A percentile compares a stretch with the other conserved stretches of the same genome.
These are phyloP conservation scores for Macroventuria anomochaeta DNA, from an alignment of 2,329 filamentous ascomycete species.

Conservation along the genomic window DNA sequence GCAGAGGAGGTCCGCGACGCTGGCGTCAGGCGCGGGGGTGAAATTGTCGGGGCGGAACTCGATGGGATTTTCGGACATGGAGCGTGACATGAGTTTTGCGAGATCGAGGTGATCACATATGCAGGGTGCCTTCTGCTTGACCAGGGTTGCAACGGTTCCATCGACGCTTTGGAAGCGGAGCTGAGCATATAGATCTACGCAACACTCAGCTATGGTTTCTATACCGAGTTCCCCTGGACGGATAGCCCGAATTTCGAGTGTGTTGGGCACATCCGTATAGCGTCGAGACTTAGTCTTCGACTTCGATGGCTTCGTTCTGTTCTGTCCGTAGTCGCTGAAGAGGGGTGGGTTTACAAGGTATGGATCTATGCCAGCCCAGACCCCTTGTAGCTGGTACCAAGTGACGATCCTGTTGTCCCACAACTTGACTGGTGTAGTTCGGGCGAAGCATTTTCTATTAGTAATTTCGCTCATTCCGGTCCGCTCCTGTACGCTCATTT, in stretches of 20 bases:
- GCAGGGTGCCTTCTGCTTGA: not conserved
- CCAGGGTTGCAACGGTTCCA: not conserved
- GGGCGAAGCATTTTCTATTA: not conserved
- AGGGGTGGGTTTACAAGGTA: too few relatives aligned
- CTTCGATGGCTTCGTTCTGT: not conserved
- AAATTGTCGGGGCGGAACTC: not conserved
- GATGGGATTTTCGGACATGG: not conserved
- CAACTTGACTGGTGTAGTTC: not conserved
- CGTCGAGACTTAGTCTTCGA: not conserved
- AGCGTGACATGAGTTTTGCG: not conserved
- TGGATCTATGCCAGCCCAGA: not conserved
- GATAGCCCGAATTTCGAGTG: not conserved
- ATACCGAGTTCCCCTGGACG: not conserved
- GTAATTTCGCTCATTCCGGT: constrained; percentile 5
- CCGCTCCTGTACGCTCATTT: not conserved
- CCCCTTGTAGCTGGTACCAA: not conserved
- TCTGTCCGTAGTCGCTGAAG: not conserved
- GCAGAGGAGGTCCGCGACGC: not conserved
- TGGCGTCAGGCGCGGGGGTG: not conserved
- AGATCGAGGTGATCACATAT: not conserved
- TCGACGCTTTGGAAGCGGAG: not conserved
- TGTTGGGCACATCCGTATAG: not conserved
- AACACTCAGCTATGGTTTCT: not conserved
- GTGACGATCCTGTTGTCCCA: not conserved
- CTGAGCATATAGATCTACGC: not conserved